These are phyloP conservation scores for Phylloporus sp. DNA, from an alignment of 1,284 basidiomycete genomes.

Conservation along the genomic window DNA sequence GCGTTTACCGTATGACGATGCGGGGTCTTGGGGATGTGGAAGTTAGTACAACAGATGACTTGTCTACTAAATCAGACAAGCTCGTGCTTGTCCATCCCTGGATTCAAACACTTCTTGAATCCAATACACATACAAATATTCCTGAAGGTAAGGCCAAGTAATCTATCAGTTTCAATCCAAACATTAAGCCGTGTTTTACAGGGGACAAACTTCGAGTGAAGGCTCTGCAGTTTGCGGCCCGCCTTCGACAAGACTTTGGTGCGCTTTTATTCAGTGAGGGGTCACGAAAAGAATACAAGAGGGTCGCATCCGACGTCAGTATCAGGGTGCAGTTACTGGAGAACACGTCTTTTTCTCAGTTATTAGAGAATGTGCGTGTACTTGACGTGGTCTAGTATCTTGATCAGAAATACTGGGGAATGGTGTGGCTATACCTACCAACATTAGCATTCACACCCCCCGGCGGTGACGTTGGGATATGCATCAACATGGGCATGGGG, in stretches of 20 bases:
- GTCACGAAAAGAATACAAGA: background rate
- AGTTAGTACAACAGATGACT: background rate
- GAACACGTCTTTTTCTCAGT: background rate
- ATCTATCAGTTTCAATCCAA: background rate
- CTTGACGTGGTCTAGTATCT: background rate
- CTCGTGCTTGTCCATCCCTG: background rate
- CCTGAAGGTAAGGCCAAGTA: background rate
- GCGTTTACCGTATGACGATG: background rate
- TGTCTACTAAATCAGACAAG: background rate
- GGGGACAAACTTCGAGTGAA: background rate
- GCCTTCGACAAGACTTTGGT: background rate
- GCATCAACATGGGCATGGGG: too few relatives aligned
- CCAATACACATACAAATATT: background rate
- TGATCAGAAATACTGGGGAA: too few relatives aligned
- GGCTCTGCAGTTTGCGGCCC: background rate
- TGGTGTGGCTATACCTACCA: too few relatives aligned
- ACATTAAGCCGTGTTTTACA: background rate
- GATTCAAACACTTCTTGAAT: background rate
- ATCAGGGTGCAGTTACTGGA: background rate
- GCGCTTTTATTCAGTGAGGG: background rate
- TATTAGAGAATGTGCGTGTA: background rate
- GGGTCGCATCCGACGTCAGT: background rate
- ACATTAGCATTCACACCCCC: too few relatives aligned
- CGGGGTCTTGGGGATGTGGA: background rate
- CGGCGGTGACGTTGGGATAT: too few relatives aligned